Percentiles rank a stretch among this genome's conserved stretches.
phyloP scores from a whole-genome alignment of 2,329 filamentous ascomycete genomes.

The Neonectria ditissima region DNA sequence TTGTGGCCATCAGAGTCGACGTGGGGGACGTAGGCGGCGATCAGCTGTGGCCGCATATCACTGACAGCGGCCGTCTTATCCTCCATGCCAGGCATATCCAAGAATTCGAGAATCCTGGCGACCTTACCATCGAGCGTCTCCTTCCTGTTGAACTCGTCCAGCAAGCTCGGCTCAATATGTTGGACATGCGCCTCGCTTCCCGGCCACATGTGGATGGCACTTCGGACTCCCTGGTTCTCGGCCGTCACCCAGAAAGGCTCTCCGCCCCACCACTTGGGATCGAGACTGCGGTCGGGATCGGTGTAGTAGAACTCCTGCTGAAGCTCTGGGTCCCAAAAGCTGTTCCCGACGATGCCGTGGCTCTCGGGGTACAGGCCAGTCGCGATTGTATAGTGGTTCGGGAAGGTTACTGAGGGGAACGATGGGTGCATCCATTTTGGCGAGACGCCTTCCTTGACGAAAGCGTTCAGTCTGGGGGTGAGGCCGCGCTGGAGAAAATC shows the following conservation, averaged over 20 bases:
- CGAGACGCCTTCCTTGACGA: constrained; percentile 86
- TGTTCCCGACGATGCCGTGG: constrained; percentile 93
- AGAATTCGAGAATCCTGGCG: constrained; percentile 79
- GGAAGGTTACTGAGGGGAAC: constrained; percentile 96
- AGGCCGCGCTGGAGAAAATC: constrained; percentile 88
- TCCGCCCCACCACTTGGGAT: constrained; percentile 93
- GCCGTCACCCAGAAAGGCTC: constrained; percentile 96
- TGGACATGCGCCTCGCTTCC: constrained; percentile 90
- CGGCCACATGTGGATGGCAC: constrained; percentile 98
- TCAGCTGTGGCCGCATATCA: constrained; percentile 83
- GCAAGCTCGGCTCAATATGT: constrained; percentile 78
- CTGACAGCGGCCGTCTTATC: constrained; percentile 61
- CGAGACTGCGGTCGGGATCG: constrained; percentile 78
- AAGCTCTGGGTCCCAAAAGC: constrained; percentile 87
- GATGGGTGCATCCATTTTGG: constrained; percentile 93
- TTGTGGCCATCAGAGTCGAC: constrained; percentile 89
- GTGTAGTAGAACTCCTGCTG: constrained; percentile 90
- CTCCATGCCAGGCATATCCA: constrained; percentile 84
- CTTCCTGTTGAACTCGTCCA: constrained; percentile 86
- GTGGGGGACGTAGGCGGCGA: constrained; percentile 94
- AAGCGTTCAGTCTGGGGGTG: constrained; percentile 83
- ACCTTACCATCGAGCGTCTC: constrained; percentile 83
- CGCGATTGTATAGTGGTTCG: constrained; percentile 93
- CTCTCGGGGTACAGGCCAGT: constrained; percentile 93
- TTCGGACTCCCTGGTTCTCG: constrained; percentile 81